Evolutionary conservation across 2,329 filamentous ascomycete genomes (phyloP).

Genomic region (Xylaria hypoxylon): DNA sequence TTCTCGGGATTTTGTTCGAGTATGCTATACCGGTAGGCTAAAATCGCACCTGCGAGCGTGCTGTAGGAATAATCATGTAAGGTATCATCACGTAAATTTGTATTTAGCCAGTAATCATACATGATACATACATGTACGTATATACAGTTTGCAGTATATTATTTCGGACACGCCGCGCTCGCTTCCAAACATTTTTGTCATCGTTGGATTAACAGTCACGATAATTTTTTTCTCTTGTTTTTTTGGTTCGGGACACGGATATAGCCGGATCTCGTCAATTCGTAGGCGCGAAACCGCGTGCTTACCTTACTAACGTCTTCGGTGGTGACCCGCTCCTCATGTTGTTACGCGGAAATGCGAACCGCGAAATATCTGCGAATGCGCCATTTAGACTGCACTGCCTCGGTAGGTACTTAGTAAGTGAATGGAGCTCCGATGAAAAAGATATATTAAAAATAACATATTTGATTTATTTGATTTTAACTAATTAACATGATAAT

Average conservation of each 20-base stretch:
- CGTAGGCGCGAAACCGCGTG: neutral
- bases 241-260: neutral
- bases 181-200: neutral
- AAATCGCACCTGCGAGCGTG: neutral
- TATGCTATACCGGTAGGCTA: constrained; percentile 1
- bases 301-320: neutral
- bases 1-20: neutral
- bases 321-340: neutral
- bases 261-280: neutral
- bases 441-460: too few species aligned
- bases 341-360: neutral
- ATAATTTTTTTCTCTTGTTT: neutral
- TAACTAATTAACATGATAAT: neutral
- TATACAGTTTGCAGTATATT: neutral
- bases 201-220: neutral
- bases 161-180: constrained; percentile 4
- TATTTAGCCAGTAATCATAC: constrained; percentile 6
- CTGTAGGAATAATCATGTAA: neutral
- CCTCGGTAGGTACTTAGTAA: neutral
- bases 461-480: neutral
- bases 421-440: neutral
- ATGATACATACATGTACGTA: neutral
- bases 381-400: neutral
- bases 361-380: neutral
- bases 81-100: constrained; percentile 7